Conservation (phyloP, 257 asterid species). For the Ligustrum vulgare region DNA sequence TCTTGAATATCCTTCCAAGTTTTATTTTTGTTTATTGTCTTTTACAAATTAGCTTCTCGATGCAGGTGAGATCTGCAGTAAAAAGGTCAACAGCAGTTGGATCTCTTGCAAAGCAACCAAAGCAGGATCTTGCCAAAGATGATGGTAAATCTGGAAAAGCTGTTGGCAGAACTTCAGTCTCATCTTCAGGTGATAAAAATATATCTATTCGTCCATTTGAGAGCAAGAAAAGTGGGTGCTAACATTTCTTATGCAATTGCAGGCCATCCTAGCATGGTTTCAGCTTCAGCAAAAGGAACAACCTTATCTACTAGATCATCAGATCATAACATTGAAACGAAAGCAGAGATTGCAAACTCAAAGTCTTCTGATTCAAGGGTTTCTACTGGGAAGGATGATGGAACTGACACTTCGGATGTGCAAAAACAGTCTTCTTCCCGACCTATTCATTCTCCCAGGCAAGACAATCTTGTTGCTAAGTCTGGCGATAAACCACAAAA, state of each 20-base stretch:
- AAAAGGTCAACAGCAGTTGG: constrained; percentile 64
- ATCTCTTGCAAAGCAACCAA: constrained; percentile 70
- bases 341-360: constrained; percentile 43
- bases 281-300: constrained; percentile 50
- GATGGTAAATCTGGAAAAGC: constrained; percentile 67
- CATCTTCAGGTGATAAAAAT: constrained; percentile 40
- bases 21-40: constrained; percentile 13
- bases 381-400: constrained; percentile 63
- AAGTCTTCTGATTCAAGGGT: constrained; percentile 59
- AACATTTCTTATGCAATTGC: constrained; percentile 45
- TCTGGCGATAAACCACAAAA: constrained; percentile 71
- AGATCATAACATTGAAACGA: constrained; percentile 52
- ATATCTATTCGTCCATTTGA: constrained; percentile 30
- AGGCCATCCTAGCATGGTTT: constrained; percentile 47
- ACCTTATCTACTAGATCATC: constrained; percentile 49
- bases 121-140: constrained; percentile 70
- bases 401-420: constrained; percentile 52
- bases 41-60: constrained; percentile 16
- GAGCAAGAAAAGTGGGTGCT: constrained; percentile 37
- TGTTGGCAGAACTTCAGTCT: constrained; percentile 49
- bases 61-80: constrained; percentile 59
- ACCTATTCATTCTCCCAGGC: constrained; percentile 75
- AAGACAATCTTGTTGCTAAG: constrained; percentile 53
- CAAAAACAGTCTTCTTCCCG: constrained; percentile 58
- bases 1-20: constrained; percentile 10